These are phyloP conservation scores for Samsoniella hepiali DNA, from an alignment of 2,329 filamentous ascomycete genomes.

Conservation along the genomic window DNA sequence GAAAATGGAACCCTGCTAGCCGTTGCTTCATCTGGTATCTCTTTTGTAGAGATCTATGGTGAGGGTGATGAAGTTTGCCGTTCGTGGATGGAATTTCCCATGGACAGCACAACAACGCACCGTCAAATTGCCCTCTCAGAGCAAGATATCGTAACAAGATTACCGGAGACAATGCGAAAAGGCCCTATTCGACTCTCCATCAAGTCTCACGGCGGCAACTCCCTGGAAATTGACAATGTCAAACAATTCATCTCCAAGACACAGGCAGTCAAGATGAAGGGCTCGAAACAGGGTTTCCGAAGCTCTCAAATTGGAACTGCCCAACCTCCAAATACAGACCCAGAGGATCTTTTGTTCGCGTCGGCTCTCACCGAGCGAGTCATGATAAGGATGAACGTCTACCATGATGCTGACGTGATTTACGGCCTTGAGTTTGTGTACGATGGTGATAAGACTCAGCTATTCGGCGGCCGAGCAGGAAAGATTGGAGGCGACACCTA, in stretches of 20 bases:
- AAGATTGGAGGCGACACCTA: conserved; percentile 70
- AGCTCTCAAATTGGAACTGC: conserved; percentile 72
- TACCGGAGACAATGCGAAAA: conserved; percentile 72
- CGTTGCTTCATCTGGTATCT: conserved; percentile 76
- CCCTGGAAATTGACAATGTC: conserved; percentile 75
- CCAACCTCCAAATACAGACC: conserved; percentile 64
- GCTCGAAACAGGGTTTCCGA: conserved; percentile 66
- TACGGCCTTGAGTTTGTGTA: conserved; percentile 92
- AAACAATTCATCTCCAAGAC: conserved; percentile 66
- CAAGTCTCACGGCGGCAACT: conserved; percentile 72
- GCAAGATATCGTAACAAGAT: conserved; percentile 63
- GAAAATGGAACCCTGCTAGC: conserved; percentile 73
- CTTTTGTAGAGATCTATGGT: conserved; percentile 77
- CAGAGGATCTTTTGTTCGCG: conserved; percentile 71
- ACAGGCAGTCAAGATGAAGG: conserved; percentile 70
- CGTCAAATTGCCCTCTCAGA: conserved; percentile 74
- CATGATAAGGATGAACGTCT: conserved; percentile 70
- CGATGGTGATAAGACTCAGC: conserved; percentile 77
- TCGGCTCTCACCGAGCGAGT: conserved; percentile 67
- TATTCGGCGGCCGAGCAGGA: conserved; percentile 80
- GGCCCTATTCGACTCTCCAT: conserved; percentile 68
- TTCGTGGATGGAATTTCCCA: conserved; percentile 75
- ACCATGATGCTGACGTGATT: conserved; percentile 66
- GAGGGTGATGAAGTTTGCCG: conserved; percentile 80
- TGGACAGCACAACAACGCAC: conserved; percentile 60